A percentile compares a stretch with the other conserved stretches of the same genome.
phyloP scores from a whole-genome alignment of 1,284 basidiomycete genomes.

The Ceratobasidium sp. region DNA sequence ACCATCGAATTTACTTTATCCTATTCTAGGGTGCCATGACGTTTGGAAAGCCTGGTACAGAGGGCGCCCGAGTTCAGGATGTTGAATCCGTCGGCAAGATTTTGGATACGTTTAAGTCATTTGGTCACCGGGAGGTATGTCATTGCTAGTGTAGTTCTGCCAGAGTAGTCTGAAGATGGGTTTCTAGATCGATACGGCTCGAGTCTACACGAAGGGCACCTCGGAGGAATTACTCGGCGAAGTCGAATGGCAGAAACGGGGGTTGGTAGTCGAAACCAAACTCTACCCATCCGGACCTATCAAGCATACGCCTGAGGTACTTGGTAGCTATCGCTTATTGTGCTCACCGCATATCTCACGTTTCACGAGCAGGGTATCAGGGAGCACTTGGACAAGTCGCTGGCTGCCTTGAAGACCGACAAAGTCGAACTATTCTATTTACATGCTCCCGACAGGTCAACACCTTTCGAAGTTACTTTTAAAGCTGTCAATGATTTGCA shows the following conservation, averaged over 20 bases:
- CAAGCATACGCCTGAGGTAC: conserved; percentile 63
- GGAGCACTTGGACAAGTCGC: conserved; percentile 58
- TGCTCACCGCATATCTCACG: conserved; percentile 46
- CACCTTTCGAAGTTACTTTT: conserved; percentile 61
- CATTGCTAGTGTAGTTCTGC: conserved; percentile 43
- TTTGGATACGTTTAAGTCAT: conserved; percentile 59
- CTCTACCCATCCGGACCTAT: conserved; percentile 58
- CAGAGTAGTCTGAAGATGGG: conserved; percentile 47
- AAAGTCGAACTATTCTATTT: conserved; percentile 60
- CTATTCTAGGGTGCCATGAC: conserved; percentile 60
- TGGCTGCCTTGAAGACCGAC: conserved; percentile 53
- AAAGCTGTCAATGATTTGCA: conserved; percentile 59
- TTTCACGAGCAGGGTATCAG: conserved; percentile 43
- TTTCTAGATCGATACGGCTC: conserved; percentile 42
- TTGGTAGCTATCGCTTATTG: conserved; percentile 50
- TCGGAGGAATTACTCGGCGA: conserved; percentile 58
- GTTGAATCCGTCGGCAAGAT: conserved; percentile 59
- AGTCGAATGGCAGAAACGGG: conserved; percentile 22
- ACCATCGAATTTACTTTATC: not conserved
- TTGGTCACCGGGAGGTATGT: conserved; percentile 61
- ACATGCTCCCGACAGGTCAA: conserved; percentile 62
- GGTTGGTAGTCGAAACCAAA: conserved; percentile 56
- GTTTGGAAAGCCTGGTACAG: conserved; percentile 59
- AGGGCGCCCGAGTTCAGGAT: conserved; percentile 20
- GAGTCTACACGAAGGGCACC: conserved; percentile 63